Evolutionary conservation across 768 basidiomycete genomes (phyloP).

Genomic region (Asterophora lycoperdoides): DNA sequence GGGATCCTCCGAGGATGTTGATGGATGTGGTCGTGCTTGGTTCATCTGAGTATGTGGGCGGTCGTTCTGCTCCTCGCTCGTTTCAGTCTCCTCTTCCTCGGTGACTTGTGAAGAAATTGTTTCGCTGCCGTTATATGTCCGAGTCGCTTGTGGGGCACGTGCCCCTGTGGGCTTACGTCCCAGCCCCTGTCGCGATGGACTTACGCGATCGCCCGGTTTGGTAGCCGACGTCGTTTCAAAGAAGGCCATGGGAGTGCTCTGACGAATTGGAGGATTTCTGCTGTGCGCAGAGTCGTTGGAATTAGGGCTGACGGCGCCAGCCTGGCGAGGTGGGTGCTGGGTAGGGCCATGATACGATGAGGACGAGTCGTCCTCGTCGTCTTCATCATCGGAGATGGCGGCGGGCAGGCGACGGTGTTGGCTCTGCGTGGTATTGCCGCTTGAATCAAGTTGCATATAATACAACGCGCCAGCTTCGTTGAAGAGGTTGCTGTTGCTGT

Average conservation of each 20-base stretch:
- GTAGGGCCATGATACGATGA: slow-evolving; percentile 11
- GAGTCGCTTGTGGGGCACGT: slow-evolving; percentile 64
- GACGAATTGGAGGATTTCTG: slow-evolving; percentile 25
- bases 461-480: slow-evolving; percentile 63
- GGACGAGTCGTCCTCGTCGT: slow-evolving; percentile 24
- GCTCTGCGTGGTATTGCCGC: slow-evolving; percentile 11
- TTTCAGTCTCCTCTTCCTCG: slow-evolving; percentile 30
- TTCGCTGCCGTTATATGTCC: slow-evolving; percentile 38
- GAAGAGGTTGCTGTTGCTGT: slow-evolving; percentile 32
- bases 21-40: slow-evolving; percentile 4
- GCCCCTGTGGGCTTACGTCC: slow-evolving; percentile 81
- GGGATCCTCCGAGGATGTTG: slow-evolving; percentile 39
- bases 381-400: slow-evolving; percentile 38
- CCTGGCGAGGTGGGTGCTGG: slow-evolving; percentile 1
- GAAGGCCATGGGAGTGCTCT: slow-evolving; percentile 37
- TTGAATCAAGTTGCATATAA: slow-evolving; percentile 55
- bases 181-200: slow-evolving; percentile 34
- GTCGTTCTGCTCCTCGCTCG: slow-evolving; percentile 21
- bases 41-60: slow-evolving; percentile 9
- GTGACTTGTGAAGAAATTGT: slow-evolving; percentile 32
- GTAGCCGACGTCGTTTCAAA: slow-evolving; percentile 23
- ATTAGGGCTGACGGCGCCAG: slow-evolving; percentile 8
- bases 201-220: slow-evolving; percentile 26
- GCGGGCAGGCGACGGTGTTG: slow-evolving; percentile 38
- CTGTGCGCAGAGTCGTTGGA: slow-evolving; percentile 8